Conservation (phyloP, 495 filamentous ascomycete species). For the Xylaria curta region DNA sequence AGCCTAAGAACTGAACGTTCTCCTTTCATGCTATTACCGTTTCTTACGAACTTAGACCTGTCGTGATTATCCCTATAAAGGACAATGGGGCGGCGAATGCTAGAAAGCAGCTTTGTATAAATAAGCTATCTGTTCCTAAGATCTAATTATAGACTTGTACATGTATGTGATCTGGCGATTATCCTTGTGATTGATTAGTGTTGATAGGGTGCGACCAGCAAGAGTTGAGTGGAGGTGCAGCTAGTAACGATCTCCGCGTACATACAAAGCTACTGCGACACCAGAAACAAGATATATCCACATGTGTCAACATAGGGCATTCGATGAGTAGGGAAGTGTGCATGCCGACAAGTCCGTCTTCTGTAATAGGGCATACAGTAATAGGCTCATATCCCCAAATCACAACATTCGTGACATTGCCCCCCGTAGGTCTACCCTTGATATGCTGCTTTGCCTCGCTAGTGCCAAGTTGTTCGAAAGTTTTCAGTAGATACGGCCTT, state of each 20-base stretch:
- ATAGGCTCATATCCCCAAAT: background rate
- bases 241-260: background rate
- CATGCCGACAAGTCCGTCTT: background rate
- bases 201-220: background rate
- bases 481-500: background rate
- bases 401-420: background rate
- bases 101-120: background rate
- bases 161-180: background rate
- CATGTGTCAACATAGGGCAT: background rate
- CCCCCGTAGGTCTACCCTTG: background rate
- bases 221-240: background rate
- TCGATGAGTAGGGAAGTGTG: background rate
- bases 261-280: background rate
- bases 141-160: background rate
- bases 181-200: background rate
- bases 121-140: too few relatives aligned
- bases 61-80: background rate
- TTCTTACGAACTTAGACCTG: background rate
- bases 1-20: background rate
- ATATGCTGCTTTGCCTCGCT: background rate
- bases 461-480: background rate
- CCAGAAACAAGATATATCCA: background rate
- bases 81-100: background rate
- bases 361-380: background rate
- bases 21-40: background rate